Conservation (phyloP, 2,329 filamentous ascomycete species). For the Cryphonectria parasitica region DNA sequence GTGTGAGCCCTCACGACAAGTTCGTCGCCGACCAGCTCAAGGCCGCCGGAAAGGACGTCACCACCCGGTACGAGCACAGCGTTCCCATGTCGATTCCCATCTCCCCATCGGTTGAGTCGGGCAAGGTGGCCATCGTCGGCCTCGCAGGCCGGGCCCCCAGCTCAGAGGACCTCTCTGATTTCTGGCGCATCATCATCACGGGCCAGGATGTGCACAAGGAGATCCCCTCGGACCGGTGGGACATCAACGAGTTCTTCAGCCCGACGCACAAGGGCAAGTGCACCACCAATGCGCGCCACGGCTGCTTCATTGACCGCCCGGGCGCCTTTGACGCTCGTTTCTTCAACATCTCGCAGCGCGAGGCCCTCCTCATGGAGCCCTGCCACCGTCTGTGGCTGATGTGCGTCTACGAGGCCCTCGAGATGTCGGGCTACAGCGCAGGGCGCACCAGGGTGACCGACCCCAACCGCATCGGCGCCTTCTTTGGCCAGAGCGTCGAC, state of each 20-base stretch:
- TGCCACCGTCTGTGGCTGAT: constrained; percentile 45
- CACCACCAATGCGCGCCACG: constrained; percentile 21
- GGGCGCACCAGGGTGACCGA: constrained; percentile 13
- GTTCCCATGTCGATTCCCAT: constrained; percentile 1
- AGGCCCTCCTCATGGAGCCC: constrained; percentile 45
- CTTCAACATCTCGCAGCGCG: constrained; percentile 45
- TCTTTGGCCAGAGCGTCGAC: constrained; percentile 39
- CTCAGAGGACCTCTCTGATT: constrained; percentile 30
- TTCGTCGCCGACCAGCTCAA: constrained; percentile 23
- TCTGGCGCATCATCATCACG: constrained; percentile 31
- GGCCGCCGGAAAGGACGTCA: constrained; percentile 22
- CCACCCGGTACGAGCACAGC: constrained; percentile 19
- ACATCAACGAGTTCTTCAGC: constrained; percentile 26
- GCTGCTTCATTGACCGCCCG: constrained; percentile 33
- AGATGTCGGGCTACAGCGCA: constrained; percentile 34
- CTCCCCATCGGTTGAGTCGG: constrained; percentile 13
- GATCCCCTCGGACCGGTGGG: constrained; percentile 25
- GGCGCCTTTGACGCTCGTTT: constrained; percentile 45
- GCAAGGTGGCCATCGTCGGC: constrained; percentile 44
- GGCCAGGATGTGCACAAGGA: constrained; percentile 28
- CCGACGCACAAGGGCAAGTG: constrained; percentile 22
- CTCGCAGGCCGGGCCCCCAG: constrained; percentile 42
- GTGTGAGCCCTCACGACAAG: constrained; percentile 19
- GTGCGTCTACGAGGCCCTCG: constrained; percentile 46
- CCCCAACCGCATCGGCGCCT: constrained; percentile 39